A percentile compares a stretch with the other conserved stretches of the same genome.
Conservation (phyloP, 108 stramenopile species). For the Cyclotella atomus region DNA sequence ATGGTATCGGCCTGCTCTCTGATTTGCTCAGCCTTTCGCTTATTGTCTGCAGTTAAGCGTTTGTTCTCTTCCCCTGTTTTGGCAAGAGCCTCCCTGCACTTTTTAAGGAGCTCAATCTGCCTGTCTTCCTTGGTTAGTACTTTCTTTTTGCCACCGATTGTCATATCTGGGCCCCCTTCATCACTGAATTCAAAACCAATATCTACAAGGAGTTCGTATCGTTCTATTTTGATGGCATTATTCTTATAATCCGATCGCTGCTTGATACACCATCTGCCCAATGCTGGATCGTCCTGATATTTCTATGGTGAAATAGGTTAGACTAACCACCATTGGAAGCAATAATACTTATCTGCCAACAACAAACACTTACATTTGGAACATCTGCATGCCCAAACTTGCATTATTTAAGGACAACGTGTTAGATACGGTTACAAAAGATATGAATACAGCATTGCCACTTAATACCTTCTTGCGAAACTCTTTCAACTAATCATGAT, state of each 20-base stretch:
- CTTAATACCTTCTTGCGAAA: not conserved
- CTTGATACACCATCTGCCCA: not conserved
- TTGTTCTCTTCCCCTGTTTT: not conserved
- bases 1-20: not conserved
- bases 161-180: not conserved
- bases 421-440: not conserved
- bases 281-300: not conserved
- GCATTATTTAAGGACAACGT: not conserved
- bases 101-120: not conserved
- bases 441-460: not conserved
- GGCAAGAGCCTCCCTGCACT: not conserved
- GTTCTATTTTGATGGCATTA: not conserved
- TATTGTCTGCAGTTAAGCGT: not conserved
- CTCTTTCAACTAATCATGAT: not conserved
- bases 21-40: not conserved
- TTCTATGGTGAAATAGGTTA: not conserved
- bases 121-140: not conserved
- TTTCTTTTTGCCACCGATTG: not conserved
- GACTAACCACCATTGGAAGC: not conserved
- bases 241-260: not conserved
- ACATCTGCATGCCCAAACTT: not conserved
- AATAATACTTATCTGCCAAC: not conserved
- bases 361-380: not conserved
- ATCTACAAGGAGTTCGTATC: not conserved
- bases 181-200: not conserved